Conservation (phyloP, 208 protist genomes). For the Leishmania amazonensis region DNA sequence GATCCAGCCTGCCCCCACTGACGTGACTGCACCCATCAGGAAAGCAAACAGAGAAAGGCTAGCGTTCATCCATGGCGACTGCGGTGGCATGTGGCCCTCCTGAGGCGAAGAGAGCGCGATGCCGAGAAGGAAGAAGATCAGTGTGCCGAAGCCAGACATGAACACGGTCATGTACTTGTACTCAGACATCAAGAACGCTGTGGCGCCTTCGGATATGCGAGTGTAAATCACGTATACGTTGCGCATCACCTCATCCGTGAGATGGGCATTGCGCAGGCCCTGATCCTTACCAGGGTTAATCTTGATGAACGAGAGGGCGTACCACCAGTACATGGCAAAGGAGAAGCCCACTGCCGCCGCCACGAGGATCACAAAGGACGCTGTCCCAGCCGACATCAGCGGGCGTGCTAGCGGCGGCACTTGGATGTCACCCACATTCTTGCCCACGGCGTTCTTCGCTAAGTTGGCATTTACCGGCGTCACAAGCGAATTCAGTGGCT, state of each 20-base stretch:
- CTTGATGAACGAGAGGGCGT: constrained; percentile 57
- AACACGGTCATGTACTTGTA: constrained; percentile 91
- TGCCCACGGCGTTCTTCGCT: not conserved
- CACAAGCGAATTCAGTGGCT: not conserved
- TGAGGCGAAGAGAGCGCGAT: constrained; percentile 57
- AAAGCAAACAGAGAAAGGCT: constrained; percentile 72
- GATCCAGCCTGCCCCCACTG: constrained; percentile 83
- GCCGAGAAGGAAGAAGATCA: constrained; percentile 84
- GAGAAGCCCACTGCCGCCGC: constrained; percentile 61
- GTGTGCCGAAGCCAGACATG: constrained; percentile 67
- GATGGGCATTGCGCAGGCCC: constrained; percentile 62
- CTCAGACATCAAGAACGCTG: constrained; percentile 76
- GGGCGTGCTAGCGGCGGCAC: constrained; percentile 1
- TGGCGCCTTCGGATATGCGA: constrained; percentile 79
- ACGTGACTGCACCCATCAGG: constrained; percentile 72
- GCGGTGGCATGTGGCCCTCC: constrained; percentile 26
- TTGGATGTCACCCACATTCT: not conserved
- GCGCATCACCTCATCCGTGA: constrained; percentile 86
- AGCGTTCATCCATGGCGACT: constrained; percentile 63
- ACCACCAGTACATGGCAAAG: constrained; percentile 89
- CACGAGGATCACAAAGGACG: constrained; percentile 56
- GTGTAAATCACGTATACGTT: constrained; percentile 86
- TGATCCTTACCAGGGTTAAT: constrained; percentile 65
- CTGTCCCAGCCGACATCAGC: constrained; percentile 39
- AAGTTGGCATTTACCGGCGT: not conserved